phyloP scores from a whole-genome alignment of 768 basidiomycete species.

The Suillus paluster region DNA sequence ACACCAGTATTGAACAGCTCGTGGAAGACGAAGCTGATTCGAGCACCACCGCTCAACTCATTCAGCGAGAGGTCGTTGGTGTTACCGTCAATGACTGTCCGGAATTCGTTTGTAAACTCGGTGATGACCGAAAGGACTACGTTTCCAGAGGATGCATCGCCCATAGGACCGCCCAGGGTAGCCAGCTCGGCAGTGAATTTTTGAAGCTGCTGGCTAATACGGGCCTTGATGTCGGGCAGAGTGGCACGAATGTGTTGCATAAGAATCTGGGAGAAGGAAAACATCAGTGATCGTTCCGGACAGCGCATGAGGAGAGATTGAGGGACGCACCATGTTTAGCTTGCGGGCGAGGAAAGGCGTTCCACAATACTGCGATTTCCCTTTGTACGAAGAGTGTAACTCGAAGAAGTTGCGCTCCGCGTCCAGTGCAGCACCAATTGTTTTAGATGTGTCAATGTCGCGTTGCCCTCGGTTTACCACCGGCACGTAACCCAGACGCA shows the following conservation, averaged over 20 bases:
- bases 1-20: conserved; percentile 97
- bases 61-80: conserved; percentile 95
- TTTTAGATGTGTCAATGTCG: conserved; percentile 90
- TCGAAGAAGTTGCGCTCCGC: conserved; percentile 94
- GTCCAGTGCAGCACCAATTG: conserved; percentile 86
- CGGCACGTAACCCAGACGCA: conserved; percentile 96
- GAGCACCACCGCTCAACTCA: conserved; percentile 97
- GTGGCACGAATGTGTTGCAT: conserved; percentile 99
- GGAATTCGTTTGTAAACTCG: conserved; percentile 97
- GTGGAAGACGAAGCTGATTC: conserved; percentile 99
- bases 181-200: conserved; percentile 87
- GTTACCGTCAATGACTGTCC: conserved; percentile 95
- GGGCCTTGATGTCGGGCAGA: conserved; percentile 97
- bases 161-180: conserved; percentile 84
- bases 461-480: conserved; percentile 98
- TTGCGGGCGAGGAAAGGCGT: conserved; percentile 96
- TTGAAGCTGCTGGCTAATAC: conserved; percentile 88
- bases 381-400: conserved; percentile 89
- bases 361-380: conserved; percentile 95
- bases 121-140: conserved; percentile 97
- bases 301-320: not conserved
- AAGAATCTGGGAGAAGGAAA: conserved; percentile 66
- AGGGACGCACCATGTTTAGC: conserved; percentile 79
- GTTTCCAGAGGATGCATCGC: conserved; percentile 85
- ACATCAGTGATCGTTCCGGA: not conserved